A percentile compares a stretch with the other conserved stretches of the same genome.
Conservation (phyloP, 164 flowering plant species). For the Chimonanthus salicifolius region DNA sequence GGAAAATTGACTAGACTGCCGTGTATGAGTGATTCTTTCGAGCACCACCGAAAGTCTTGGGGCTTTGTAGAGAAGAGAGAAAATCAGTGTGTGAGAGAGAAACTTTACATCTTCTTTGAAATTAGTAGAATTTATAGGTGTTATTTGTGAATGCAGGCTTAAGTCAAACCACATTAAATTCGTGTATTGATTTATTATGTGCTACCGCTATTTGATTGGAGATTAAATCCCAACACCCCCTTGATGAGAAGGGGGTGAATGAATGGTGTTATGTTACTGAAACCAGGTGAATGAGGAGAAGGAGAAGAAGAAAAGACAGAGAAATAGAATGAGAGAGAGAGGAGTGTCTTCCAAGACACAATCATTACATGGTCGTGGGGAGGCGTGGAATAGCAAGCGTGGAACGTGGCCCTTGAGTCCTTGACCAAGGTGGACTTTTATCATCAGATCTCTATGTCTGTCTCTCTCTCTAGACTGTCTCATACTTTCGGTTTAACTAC, state of each 20-base stretch:
- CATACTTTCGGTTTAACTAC: background rate
- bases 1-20: too few species aligned
- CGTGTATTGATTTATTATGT: too few species aligned
- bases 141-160: too few species aligned
- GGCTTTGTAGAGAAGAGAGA: too few species aligned
- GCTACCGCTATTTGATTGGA: too few species aligned
- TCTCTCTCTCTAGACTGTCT: conserved; percentile 38
- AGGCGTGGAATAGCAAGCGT: conserved; percentile 52
- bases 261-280: conserved; percentile 21
- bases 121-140: too few species aligned
- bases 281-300: conserved; percentile 17
- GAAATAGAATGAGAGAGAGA: conserved; percentile 17
- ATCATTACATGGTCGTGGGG: conserved; percentile 82
- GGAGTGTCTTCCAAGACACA: conserved; percentile 98
- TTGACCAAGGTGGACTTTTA: conserved; percentile 33
- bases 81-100: too few species aligned
- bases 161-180: too few species aligned
- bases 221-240: too few species aligned
- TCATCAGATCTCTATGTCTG: conserved; percentile 10
- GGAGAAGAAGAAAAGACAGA: conserved; percentile 1
- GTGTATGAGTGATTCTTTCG: too few species aligned
- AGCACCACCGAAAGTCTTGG: too few species aligned
- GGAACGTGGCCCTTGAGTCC: conserved; percentile 62
- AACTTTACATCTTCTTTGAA: too few species aligned
- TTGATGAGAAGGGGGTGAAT: background rate